phyloP scores from a whole-genome alignment of 306 rosid genomes.

The Rubus idaeus region DNA sequence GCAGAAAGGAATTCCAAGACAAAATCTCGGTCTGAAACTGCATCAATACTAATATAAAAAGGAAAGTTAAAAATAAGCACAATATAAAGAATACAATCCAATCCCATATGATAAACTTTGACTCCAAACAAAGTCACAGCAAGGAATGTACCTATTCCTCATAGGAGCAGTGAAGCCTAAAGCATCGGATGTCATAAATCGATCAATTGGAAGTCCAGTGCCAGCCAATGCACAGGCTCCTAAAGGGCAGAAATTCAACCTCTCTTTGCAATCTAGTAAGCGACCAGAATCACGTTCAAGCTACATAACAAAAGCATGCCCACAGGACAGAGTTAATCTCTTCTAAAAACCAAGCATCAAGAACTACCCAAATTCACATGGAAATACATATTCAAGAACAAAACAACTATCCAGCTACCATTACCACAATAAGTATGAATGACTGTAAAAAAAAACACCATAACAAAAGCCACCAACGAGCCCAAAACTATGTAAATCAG shows the following conservation, averaged over 20 bases:
- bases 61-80: neutral
- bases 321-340: conserved; percentile 22
- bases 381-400: neutral
- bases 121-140: neutral
- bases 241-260: conserved; percentile 83
- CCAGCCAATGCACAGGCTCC: conserved; percentile 99
- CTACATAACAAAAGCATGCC: conserved; percentile 46
- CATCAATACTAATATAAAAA: conserved; percentile 67
- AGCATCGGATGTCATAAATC: conserved; percentile 90
- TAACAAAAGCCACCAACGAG: no score
- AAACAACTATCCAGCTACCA: neutral
- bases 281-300: conserved; percentile 93
- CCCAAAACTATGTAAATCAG: no score
- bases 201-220: conserved; percentile 96
- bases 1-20: conserved; percentile 86
- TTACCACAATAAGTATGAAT: neutral
- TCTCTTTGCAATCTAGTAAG: conserved; percentile 76
- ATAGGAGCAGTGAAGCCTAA: conserved; percentile 82
- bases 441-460: neutral
- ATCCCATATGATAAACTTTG: neutral
- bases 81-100: neutral
- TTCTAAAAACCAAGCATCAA: neutral
- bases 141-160: conserved; percentile 74
- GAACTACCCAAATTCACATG: neutral
- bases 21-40: conserved; percentile 97